Conservation (phyloP, 1,284 basidiomycete species). For the Ceraceosorus bombacis region DNA sequence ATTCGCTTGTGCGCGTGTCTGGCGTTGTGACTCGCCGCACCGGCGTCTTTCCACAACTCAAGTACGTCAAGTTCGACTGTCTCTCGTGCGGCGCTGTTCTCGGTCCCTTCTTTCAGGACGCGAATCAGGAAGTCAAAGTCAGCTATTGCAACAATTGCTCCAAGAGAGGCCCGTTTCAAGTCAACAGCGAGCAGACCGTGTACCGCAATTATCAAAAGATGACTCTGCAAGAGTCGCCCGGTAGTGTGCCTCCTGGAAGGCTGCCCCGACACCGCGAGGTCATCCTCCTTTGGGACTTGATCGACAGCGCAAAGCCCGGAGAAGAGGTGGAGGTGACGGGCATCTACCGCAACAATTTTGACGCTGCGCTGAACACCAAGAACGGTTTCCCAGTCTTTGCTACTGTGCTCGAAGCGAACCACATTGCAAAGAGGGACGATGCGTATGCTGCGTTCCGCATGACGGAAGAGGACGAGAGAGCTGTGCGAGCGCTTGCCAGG, state of each 20-base stretch:
- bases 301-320: conserved; percentile 93
- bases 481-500: conserved; percentile 74
- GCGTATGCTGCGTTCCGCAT: conserved; percentile 89
- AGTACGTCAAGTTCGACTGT: conserved; percentile 99
- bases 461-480: conserved; percentile 90
- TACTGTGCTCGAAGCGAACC: conserved; percentile 91
- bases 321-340: conserved; percentile 92
- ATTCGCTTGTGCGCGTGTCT: conserved; percentile 86
- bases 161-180: conserved; percentile 83
- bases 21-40: conserved; percentile 95
- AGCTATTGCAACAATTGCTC: conserved; percentile 80
- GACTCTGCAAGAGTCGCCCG: conserved; percentile 97
- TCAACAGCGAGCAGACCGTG: conserved; percentile 98
- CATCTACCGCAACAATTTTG: conserved; percentile 97
- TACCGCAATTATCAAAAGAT: conserved; percentile 99
- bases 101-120: conserved; percentile 97
- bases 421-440: conserved; percentile 79
- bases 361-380: conserved; percentile 93
- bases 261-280: conserved; percentile 94
- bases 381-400: conserved; percentile 99
- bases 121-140: conserved; percentile 84
- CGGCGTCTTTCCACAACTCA: conserved; percentile 96
- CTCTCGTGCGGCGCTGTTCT: conserved; percentile 69
- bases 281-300: conserved; percentile 92
- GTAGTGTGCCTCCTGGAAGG: conserved; percentile 91